These are phyloP conservation scores for Trichoderma erinaceum DNA, from an alignment of 495 filamentous ascomycete species.

Conservation along the genomic window DNA sequence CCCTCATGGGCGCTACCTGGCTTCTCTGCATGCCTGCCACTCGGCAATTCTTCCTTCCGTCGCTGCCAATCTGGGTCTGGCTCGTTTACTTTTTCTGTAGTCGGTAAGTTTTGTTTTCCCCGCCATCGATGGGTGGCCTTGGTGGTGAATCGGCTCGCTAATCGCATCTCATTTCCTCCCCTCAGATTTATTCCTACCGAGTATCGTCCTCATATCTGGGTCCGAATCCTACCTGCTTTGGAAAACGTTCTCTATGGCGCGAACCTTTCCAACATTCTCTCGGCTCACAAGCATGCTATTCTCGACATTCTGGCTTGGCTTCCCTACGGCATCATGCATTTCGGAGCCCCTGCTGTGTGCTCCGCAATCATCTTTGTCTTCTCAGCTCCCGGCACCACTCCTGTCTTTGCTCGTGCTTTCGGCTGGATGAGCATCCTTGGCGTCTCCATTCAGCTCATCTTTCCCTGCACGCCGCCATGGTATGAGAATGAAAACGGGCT, in stretches of 20 bases:
- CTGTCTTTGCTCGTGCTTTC: constrained; percentile 78
- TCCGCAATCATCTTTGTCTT: constrained; percentile 76
- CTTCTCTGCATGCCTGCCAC: constrained; percentile 81
- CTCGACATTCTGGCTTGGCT: constrained; percentile 88
- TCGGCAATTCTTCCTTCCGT: constrained; percentile 84
- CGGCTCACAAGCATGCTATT: constrained; percentile 72
- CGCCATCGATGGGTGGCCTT: not conserved
- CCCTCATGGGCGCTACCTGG: constrained; percentile 57
- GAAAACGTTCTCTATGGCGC: constrained; percentile 96
- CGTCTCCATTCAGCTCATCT: constrained; percentile 76
- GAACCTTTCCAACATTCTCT: constrained; percentile 91
- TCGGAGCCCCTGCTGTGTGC: constrained; percentile 71
- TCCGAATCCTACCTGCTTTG: constrained; percentile 86
- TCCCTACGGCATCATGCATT: constrained; percentile 86
- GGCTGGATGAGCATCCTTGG: constrained; percentile 87
- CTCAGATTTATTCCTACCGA: constrained; percentile 67
- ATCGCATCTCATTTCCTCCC: not conserved
- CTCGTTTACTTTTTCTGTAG: constrained; percentile 83
- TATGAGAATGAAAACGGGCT: constrained; percentile 88
- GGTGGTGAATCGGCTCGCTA: not conserved
- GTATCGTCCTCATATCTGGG: constrained; percentile 87
- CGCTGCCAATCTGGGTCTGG: constrained; percentile 76
- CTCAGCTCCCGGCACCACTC: constrained; percentile 75
- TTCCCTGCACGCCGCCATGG: constrained; percentile 93
- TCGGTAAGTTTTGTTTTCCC: constrained; percentile 55